A percentile compares a stretch with the other conserved stretches of the same genome.
These are phyloP conservation scores for Potentilla sterilis DNA, from an alignment of 306 rosid genomes.

Conservation along the genomic window DNA sequence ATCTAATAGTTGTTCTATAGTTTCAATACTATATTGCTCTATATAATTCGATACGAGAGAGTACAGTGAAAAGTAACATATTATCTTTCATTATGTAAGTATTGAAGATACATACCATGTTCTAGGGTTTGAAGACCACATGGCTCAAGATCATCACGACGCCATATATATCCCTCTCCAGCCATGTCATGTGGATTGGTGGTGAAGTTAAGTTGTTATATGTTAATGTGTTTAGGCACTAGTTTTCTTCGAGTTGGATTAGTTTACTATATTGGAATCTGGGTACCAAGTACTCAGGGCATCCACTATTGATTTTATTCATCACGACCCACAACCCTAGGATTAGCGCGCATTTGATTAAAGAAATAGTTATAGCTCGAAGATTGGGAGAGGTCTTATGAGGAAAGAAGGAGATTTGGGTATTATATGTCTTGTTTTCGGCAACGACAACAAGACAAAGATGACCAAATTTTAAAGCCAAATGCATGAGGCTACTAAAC, in stretches of 20 bases:
- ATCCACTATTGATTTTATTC: slow-evolving; percentile 37
- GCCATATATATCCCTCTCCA: background rate
- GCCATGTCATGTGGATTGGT: slow-evolving; percentile 11
- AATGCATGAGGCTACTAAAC: slow-evolving; percentile 12
- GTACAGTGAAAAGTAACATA: too few relatives aligned
- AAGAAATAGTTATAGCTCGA: background rate
- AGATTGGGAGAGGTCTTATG: slow-evolving; percentile 16
- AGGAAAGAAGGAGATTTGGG: slow-evolving; percentile 38
- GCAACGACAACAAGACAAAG: slow-evolving; percentile 40
- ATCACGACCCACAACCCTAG: slow-evolving; percentile 34
- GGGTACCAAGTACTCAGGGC: slow-evolving; percentile 40
- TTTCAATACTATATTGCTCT: too few relatives aligned
- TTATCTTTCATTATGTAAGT: background rate
- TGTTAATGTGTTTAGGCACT: background rate
- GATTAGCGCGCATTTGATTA: slow-evolving; percentile 7
- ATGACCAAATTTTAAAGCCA: background rate
- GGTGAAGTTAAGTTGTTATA: background rate
- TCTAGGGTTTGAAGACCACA: background rate
- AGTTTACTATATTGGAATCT: slow-evolving; percentile 27
- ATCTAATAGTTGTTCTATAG: too few relatives aligned
- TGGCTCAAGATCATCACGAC: background rate
- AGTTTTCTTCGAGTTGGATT: background rate
- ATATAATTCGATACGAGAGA: background rate
- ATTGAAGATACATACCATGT: background rate
- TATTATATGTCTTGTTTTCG: slow-evolving; percentile 39